Evolutionary conservation across 192 early-diverging fungal genomes (phyloP).

Genomic region (Gaertneriomyces sp.): DNA sequence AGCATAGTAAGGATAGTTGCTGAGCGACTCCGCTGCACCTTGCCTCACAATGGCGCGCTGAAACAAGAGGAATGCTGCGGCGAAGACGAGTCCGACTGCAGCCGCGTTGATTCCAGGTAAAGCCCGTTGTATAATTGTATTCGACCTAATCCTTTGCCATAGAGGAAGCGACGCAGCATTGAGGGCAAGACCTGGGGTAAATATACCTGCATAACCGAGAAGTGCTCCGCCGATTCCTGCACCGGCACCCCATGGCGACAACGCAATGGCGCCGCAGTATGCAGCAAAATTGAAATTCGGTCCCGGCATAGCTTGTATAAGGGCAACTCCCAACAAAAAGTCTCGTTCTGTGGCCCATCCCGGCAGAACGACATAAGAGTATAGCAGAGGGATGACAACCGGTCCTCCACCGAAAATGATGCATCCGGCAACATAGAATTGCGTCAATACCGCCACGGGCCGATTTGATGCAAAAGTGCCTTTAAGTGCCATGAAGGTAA

Average conservation of each 20-base stretch:
- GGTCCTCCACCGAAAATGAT: constrained; percentile 49
- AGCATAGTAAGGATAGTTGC: constrained; percentile 14
- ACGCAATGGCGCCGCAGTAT: constrained; percentile 56
- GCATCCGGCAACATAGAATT: constrained; percentile 45
- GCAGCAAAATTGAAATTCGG: constrained; percentile 70
- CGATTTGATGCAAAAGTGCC: constrained; percentile 9
- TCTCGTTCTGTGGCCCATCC: constrained; percentile 55
- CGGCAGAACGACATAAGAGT: constrained; percentile 45
- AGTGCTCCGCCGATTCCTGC: constrained; percentile 45
- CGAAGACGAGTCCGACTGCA: constrained; percentile 59
- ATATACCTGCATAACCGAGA: constrained; percentile 56
- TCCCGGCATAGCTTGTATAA: constrained; percentile 54
- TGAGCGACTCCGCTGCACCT: neutral
- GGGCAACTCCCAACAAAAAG: constrained; percentile 62
- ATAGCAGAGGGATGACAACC: constrained; percentile 57
- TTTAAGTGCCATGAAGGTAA: constrained; percentile 44
- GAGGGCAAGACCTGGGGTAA: constrained; percentile 58
- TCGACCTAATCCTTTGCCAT: constrained; percentile 52
- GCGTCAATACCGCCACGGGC: constrained; percentile 39
- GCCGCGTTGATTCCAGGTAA: constrained; percentile 63
- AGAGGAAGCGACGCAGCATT: constrained; percentile 58
- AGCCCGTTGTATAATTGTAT: constrained; percentile 37
- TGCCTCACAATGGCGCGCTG: constrained; percentile 37
- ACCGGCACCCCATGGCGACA: constrained; percentile 29
- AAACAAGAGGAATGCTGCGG: constrained; percentile 61